phyloP scores from a whole-genome alignment of 1,284 basidiomycete genomes.

The Laetiporus sulphureus region DNA sequence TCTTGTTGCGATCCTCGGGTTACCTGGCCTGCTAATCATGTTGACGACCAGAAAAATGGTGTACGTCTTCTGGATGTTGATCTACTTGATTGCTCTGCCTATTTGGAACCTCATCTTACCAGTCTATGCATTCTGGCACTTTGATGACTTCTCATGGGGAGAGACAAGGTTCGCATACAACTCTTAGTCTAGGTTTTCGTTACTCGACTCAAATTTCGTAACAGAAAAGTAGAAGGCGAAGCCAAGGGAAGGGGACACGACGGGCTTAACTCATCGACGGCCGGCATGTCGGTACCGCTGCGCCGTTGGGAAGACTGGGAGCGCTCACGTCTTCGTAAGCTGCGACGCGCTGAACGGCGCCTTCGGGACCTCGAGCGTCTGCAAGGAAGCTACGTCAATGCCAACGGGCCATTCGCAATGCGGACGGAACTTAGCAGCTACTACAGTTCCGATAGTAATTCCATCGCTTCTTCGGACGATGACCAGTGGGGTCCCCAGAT shows the following conservation, averaged over 20 bases:
- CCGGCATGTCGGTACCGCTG: slow-evolving; percentile 71
- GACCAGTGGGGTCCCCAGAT: slow-evolving; percentile 90
- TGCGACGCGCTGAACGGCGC: slow-evolving; percentile 85
- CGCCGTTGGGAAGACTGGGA: slow-evolving; percentile 99
- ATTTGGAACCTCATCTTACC: slow-evolving; percentile 96
- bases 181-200: too few species aligned
- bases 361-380: slow-evolving; percentile 73
- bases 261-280: slow-evolving; percentile 50
- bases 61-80: slow-evolving; percentile 97
- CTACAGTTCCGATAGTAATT: slow-evolving; percentile 70
- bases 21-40: slow-evolving; percentile 89
- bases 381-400: slow-evolving; percentile 59
- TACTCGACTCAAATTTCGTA: too few species aligned
- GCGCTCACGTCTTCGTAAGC: slow-evolving; percentile 88
- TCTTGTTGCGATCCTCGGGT: slow-evolving; percentile 85
- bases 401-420: slow-evolving; percentile 55
- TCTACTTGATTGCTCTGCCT: slow-evolving; percentile 89
- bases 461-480: slow-evolving; percentile 82
- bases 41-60: slow-evolving; percentile 93
- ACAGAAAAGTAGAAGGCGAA: slow-evolving; percentile 92
- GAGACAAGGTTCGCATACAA: slow-evolving; percentile 90
- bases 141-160: slow-evolving; percentile 99
- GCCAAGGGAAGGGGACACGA: slow-evolving; percentile 73
- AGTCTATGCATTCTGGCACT: slow-evolving; percentile 97
- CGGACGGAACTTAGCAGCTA: slow-evolving; percentile 52